Evolutionary conservation across 192 early-diverging fungal genomes (phyloP).

Genomic region (Neocallimastix lanati): DNA sequence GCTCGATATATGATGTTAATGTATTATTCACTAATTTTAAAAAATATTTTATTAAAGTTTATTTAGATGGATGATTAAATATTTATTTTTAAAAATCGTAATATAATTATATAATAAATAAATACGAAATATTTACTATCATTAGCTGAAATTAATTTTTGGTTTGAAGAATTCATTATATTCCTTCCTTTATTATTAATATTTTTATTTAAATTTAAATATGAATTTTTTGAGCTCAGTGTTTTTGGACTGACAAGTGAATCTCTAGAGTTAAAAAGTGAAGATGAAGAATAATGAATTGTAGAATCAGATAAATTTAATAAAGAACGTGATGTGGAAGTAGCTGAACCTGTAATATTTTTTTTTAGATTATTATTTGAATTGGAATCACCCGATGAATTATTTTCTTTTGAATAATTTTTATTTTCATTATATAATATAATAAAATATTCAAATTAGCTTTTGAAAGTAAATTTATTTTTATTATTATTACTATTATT

Average conservation of each 20-base stretch:
- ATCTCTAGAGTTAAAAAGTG: not conserved
- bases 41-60: no score
- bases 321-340: not conserved
- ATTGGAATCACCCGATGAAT: no score
- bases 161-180: not conserved
- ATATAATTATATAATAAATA: no score
- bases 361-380: not conserved
- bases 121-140: not conserved
- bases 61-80: no score
- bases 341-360: not conserved
- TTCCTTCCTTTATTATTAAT: not conserved
- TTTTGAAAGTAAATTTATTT: no score
- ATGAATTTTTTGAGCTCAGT: not conserved
- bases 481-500: not conserved
- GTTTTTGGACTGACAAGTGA: not conserved
- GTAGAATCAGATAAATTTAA: not conserved
- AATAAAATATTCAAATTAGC: no score
- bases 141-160: not conserved
- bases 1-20: not conserved
- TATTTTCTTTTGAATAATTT: no score
- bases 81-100: no score
- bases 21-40: not conserved
- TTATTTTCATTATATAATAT: no score
- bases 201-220: not conserved
- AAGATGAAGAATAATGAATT: not conserved